Conservation (phyloP, 2,329 filamentous ascomycete genomes). For the Grosmannia serpens region DNA sequence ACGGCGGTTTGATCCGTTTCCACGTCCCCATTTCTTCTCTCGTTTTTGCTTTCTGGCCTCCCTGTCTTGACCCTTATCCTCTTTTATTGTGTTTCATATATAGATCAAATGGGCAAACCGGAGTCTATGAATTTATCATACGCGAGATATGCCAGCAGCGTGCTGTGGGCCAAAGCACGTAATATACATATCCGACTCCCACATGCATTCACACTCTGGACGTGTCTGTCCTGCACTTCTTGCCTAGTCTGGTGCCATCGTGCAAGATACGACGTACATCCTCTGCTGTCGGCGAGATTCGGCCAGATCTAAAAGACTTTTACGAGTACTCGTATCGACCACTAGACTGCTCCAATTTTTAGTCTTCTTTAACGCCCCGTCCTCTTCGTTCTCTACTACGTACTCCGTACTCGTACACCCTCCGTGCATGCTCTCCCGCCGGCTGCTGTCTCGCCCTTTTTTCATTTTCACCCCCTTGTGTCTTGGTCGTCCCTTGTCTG, state of each 20-base stretch:
- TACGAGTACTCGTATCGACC: not conserved
- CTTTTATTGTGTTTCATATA: not conserved
- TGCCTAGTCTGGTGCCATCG: not conserved
- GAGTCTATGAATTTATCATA: not conserved
- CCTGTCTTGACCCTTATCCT: not conserved
- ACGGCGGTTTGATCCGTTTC: not conserved
- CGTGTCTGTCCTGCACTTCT: not conserved
- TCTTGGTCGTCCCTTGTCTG: not conserved
- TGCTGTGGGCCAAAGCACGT: not conserved
- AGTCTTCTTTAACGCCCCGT: not conserved
- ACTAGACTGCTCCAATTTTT: not conserved
- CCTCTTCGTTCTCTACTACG: too few relatives aligned
- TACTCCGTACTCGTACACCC: too few relatives aligned
- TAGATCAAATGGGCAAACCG: not conserved
- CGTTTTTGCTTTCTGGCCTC: too few relatives aligned
- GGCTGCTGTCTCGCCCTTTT: not conserved
- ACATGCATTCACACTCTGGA: not conserved
- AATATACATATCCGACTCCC: not conserved
- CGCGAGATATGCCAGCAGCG: not conserved
- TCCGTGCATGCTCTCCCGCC: not conserved
- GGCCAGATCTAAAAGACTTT: not conserved
- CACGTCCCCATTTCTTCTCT: not conserved
- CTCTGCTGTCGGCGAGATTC: not conserved
- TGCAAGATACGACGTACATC: not conserved
- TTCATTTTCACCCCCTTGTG: not conserved